Evolutionary conservation across 2,329 filamentous ascomycete genomes (phyloP), one percentile per base, ranked within the genome.

Genomic region (Furcasterigmium sp.): DNA sequence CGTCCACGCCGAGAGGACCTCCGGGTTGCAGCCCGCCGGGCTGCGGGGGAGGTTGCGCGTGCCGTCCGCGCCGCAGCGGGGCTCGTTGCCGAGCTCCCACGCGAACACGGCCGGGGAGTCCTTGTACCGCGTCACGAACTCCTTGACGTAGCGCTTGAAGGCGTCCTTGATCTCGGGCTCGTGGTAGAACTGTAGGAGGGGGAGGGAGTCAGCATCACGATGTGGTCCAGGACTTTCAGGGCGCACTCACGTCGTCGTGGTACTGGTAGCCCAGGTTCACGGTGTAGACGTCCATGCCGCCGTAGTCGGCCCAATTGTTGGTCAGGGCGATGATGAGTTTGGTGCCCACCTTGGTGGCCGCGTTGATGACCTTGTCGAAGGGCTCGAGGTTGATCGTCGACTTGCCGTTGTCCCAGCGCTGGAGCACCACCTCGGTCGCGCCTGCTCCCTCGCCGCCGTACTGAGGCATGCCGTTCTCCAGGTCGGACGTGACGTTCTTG

Each of bases 61-160:
- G 8, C 54, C 59, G 40, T 74, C 69, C 18, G 64, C 71, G 20
- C 68, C 69, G 55, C 72, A 75, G 46, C 70, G 69, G 18, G 69
- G 69, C 47, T 86, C 82, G 51, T 86, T 86, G 44, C 69, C 76
- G 2, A 86, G 65, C 53, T 86, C 82, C 82, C 82, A 86, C 0
- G 80, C 78, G 50, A 85, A 78, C 37, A 86, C 72, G 0, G 82
- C 73, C 0, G 75, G 62, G 0, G 77, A 82, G 47, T 69, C 64
- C 37, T 66, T 73, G 62, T 84, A 85, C 10, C 82, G 68, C n/a
- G 62, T 73, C 2, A 86, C 72, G 7, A 86, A 69, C 1, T 68
- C 65, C 39, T 73, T 65, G 54, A 85, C 73, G 55, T 85, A 87
- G 38, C 65, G 69, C 51, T 77, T 76, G 54, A 65, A 78, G 1